phyloP scores from a whole-genome alignment of 371 early-diverging fungal genomes.

The Haplosporangium sp. region DNA sequence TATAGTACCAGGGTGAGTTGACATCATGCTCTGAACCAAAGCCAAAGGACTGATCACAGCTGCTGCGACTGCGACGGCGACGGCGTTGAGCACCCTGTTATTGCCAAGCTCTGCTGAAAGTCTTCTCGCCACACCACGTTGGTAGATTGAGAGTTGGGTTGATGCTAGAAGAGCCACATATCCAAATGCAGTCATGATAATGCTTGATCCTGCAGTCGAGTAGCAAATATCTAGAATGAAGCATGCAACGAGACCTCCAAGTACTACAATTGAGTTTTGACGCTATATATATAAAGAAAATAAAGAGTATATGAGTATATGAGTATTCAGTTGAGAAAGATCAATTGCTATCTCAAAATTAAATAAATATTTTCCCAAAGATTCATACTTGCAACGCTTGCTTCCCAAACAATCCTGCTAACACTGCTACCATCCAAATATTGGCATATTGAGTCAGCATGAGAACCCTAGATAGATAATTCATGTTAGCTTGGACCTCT shows the following conservation, averaged over 20 bases:
- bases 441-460: conserved; percentile 57
- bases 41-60: conserved; percentile 46
- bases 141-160: conserved; percentile 43
- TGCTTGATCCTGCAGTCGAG: conserved; percentile 36
- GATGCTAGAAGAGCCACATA: conserved; percentile 39
- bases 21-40: conserved; percentile 28
- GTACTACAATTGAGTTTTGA: conserved; percentile 36
- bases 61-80: conserved; percentile 36
- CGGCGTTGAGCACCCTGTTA: conserved; percentile 40
- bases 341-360: not conserved
- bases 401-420: conserved; percentile 45
- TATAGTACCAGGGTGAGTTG: conserved; percentile 4
- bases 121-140: conserved; percentile 41
- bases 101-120: conserved; percentile 54
- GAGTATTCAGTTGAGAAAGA: not conserved
- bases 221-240: conserved; percentile 45
- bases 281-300: conserved; percentile 10
- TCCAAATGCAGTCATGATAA: conserved; percentile 23
- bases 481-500: not conserved
- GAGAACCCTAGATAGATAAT: conserved; percentile 27
- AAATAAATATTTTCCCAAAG: not conserved
- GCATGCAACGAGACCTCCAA: conserved; percentile 43
- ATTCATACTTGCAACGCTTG: conserved; percentile 30
- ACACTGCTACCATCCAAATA: conserved; percentile 53
- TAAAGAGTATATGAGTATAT: not conserved